Evolutionary conservation across 2,329 filamentous ascomycete species (phyloP), one percentile per base, ranked within the genome.

Genomic region (Purpureocillium takamizusanense): DNA sequence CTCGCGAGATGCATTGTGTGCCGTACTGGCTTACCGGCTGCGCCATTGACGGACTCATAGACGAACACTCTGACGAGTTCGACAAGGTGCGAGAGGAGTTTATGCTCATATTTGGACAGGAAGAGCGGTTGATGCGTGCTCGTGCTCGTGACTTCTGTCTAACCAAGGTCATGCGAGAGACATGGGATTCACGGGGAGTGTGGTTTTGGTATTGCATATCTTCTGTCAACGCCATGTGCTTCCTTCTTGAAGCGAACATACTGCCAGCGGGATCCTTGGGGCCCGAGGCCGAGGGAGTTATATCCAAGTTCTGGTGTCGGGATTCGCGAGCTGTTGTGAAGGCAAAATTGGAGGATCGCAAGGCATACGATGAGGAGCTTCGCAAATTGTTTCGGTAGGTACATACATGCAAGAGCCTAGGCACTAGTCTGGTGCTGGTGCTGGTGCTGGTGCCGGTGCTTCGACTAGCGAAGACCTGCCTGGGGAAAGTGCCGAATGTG

Each of bases 1-100:
- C 48, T 1, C n/a, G 35, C 8, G 45, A 51, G 40, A 46, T 42
- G 38, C 28, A 47, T 8, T 12, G 30, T 7, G 42, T 47, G 3
- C 47, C 51, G 8, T 45, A 49, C 25, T 53, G 50, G 50, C 37
- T 53, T 14, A 46, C 44, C 8, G 45, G 48, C 8, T 35, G 38
- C 12, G 28, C 23, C 3, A 42, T 50, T 23, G 48, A 47, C 14
- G 35, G 41, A 14, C 39, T 53, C 13, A 32, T 42, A 14, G 42
- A 36, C 13, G 42, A 48, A 14, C 38, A 40, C 9, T 31, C 45
- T 10, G 34, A 40, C 7, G 25, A 40, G 27, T 52, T 43, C 17
- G 36, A 49, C 13, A 10, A 31, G 5, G 17, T 44, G 11, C 38
- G 47, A 30, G 35, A 38, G 17, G 48, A 48, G 11, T 51, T 51